Conservation (phyloP, 768 basidiomycete species). For the Leccinum ochraceum region DNA sequence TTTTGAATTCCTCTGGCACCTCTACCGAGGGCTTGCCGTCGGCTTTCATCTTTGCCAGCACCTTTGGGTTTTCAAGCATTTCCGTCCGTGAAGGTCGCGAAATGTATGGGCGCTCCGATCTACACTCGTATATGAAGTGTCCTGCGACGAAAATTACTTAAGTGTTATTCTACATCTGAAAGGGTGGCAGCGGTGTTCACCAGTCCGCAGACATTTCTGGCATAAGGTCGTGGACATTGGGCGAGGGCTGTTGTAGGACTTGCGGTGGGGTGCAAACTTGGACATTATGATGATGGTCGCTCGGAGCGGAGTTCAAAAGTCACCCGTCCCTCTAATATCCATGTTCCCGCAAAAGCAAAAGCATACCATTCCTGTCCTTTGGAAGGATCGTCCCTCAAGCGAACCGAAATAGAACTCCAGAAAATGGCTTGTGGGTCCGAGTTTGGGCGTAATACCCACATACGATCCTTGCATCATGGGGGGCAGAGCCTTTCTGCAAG, state of each 20-base stretch:
- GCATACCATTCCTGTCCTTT: slow-evolving; percentile 12
- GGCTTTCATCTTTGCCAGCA: slow-evolving; percentile 64
- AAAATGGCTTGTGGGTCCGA: slow-evolving; percentile 2
- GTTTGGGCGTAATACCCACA: background rate
- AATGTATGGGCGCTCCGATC: slow-evolving; percentile 75
- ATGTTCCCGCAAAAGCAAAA: background rate
- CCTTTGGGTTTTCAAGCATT: slow-evolving; percentile 75
- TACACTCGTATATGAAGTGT: slow-evolving; percentile 93
- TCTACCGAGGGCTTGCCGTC: slow-evolving; percentile 79
- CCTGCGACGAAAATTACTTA: slow-evolving; percentile 42
- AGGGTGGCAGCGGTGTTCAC: slow-evolving; percentile 34
- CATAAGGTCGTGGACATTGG: slow-evolving; percentile 70
- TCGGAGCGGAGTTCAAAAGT: slow-evolving; percentile 15
- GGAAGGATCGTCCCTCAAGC: slow-evolving; percentile 21
- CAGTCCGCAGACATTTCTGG: slow-evolving; percentile 78
- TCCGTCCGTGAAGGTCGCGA: slow-evolving; percentile 89
- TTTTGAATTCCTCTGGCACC: slow-evolving; percentile 90
- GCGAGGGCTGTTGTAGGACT: slow-evolving; percentile 59
- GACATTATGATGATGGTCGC: slow-evolving; percentile 50
- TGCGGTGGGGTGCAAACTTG: slow-evolving; percentile 75
- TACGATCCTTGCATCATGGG: slow-evolving; percentile 55
- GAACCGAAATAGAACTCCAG: slow-evolving; percentile 1
- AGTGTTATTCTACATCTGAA: slow-evolving; percentile 2
- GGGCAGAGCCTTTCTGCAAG: slow-evolving; percentile 62
- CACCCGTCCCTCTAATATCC: background rate